Evolutionary conservation across 139 green algal genomes (phyloP), one percentile per base, ranked within the genome.

Genomic region (Eudorina sp.): DNA sequence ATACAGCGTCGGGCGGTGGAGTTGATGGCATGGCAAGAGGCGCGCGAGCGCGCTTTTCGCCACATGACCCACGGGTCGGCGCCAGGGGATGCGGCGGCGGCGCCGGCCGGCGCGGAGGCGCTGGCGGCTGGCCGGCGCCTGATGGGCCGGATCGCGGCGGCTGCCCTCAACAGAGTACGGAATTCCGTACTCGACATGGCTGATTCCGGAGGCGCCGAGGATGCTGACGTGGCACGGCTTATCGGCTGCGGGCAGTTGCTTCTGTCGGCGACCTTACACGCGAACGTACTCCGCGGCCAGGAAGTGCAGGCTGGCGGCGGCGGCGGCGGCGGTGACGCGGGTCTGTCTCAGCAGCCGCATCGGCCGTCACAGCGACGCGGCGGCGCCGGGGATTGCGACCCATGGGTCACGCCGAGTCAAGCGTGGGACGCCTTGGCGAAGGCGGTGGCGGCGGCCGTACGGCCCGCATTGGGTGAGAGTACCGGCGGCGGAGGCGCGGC

Each of bases 1-100:
- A 48, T 78, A 43, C 62, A 87, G 31, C 41, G 81, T 9, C 81
- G 62, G 1, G 81, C 81, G 8, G 43, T 14, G 1, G 81, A 87
- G 8, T 29, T 87, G 7, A 53, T 87, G 64, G 64, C 27, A 7
- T 87, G 81, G 81, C 64, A 68, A 64, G 81, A 78, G 81, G 81
- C 81, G 3, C n/a, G 81, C 19, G 81, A 87, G 64, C 62, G 43
- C 0, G 81, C 81, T 1, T 58, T 58, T 11, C 41, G 62, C 21
- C 40, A 74, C 45, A 1, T 64, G 31, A 53, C 45, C 64, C 58
- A 21, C 11, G 40, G 41, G 40, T 60, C 40, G 14, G 53, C 40
- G 36, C 45, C 14, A 2, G 53, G 19, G 13, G 34, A 34, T 1
- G 58, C 46, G 19, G 53, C 38, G 41, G 76, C 76, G 31, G 5